phyloP scores from a whole-genome alignment of 2,329 filamentous ascomycete species.

The Endocalyx cinctus region DNA sequence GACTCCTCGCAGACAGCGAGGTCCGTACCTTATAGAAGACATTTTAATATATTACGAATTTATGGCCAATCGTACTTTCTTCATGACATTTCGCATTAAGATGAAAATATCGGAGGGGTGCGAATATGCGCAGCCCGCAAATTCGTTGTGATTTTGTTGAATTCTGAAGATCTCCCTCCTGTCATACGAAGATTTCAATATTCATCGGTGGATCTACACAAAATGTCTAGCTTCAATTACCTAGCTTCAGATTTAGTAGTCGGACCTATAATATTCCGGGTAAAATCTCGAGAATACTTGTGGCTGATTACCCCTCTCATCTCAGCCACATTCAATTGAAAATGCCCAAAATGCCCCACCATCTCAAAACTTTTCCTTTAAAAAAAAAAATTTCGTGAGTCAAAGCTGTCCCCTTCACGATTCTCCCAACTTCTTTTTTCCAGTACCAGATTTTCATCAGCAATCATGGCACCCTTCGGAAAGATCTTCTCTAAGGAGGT shows the following conservation, averaged over 20 bases:
- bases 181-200: too few relatives aligned
- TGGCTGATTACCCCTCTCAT: too few relatives aligned
- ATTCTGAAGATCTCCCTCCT: too few relatives aligned
- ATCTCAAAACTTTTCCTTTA: slow-evolving; percentile 13
- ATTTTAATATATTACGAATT: too few relatives aligned
- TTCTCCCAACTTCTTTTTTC: slow-evolving; percentile 11
- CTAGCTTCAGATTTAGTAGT: too few relatives aligned
- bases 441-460: slow-evolving; percentile 17
- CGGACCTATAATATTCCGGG: too few relatives aligned
- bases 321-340: too few relatives aligned
- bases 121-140: too few relatives aligned
- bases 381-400: slow-evolving; percentile 19
- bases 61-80: slow-evolving; percentile 17
- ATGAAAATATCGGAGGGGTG: too few relatives aligned
- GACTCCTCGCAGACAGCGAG: slow-evolving; percentile 25
- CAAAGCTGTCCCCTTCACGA: slow-evolving; percentile 9
- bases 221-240: too few relatives aligned
- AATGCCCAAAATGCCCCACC: slow-evolving; percentile 23
- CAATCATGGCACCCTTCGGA: slow-evolving; percentile 79
- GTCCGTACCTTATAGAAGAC: slow-evolving; percentile 25
- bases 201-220: too few relatives aligned
- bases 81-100: slow-evolving; percentile 22
- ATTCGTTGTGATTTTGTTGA: slow-evolving; percentile 4
- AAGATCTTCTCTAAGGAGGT: slow-evolving; percentile 91
- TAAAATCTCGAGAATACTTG: too few relatives aligned